Percentiles rank a stretch among this genome's conserved stretches.
Evolutionary conservation across 495 filamentous ascomycete genomes (phyloP).

Genomic region (Staphylotrichum longicolle): DNA sequence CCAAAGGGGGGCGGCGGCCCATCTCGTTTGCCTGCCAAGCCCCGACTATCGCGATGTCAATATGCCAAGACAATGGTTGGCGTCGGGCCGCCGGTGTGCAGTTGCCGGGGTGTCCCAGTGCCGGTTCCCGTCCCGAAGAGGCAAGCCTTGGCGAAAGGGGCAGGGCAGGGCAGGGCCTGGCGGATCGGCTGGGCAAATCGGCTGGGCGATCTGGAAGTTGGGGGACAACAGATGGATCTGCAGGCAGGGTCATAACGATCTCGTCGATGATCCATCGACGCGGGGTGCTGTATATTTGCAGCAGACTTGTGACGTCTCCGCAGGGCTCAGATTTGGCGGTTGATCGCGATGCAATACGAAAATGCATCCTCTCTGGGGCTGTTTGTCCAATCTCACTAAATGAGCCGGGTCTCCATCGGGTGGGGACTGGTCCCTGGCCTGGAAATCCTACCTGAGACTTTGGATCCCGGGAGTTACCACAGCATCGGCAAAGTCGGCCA

Average conservation of each 20-base stretch:
- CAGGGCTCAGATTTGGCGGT: not conserved
- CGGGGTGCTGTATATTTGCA: too few relatives aligned
- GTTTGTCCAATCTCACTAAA: not conserved
- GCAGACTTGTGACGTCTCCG: not conserved
- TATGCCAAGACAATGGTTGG: constrained; percentile 22
- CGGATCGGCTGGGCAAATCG: not conserved
- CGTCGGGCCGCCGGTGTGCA: not conserved
- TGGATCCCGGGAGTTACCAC: too few relatives aligned
- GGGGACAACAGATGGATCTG: not conserved
- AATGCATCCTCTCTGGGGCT: not conserved
- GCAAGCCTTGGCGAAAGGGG: constrained; percentile 13
- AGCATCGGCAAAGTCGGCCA: too few relatives aligned
- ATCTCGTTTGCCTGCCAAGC: constrained; percentile 25
- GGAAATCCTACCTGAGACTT: too few relatives aligned
- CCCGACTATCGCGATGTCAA: constrained; percentile 22
- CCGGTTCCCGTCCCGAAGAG: not conserved
- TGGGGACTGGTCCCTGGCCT: not conserved
- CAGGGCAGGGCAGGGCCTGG: not conserved
- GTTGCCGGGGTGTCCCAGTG: constrained; percentile 5
- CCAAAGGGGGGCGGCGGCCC: not conserved
- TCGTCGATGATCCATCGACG: not conserved
- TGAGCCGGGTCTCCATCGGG: not conserved
- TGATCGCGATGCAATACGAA: constrained; percentile 1
- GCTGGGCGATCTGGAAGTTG: too few relatives aligned
- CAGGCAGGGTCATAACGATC: not conserved